Evolutionary conservation across 148 eudicot species (phyloP), one percentile per base, ranked within the genome.

Genomic region (Polygonum aviculare): DNA sequence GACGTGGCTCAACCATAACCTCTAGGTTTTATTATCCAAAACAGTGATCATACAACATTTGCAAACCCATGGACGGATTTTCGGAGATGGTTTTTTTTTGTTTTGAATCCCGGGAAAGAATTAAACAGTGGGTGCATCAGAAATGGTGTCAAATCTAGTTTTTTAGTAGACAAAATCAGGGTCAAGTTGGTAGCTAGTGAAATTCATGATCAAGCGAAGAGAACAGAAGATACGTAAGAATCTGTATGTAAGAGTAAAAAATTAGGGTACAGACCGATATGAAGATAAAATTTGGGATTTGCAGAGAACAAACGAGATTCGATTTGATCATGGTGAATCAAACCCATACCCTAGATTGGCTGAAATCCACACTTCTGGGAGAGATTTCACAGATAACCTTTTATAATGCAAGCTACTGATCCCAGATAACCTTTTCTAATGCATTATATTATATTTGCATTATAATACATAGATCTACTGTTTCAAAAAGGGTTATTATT

Each of bases 21-120:
- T 67, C 72, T 36, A 67, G 72, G 72, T 67, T 67, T 36, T 33
- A 38, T 65, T 65, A 65, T 44, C 71, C 41, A 15, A 35, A 65
- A 10, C 71, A 67, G 72, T 36, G 7, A 16, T 36, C 38, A 26
- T 26, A 26, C 31, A 26, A 26, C 31, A 26, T 26, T 26, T 26
- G 31, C 31, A 38, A 63, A 14, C 70, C 41, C 14, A 35, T 31
- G 18, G 65, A 63, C 31, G 31, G 31, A 35, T 2, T 15, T 63
- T 38, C 3, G 16, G 72, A 38, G 72, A 6, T 9, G 72, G 39
- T 1, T 10, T 10, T 31, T 62, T 33, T 5, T 10, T 35, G 31
- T 31, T 63, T 63, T 31, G n/a, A 67, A 36, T 67, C 38, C 21
- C 45, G 10, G 10, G 38, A 67, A 11, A 2, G 38, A 45, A 36